A percentile compares a stretch with the other conserved stretches of the same genome.
phyloP scores from a whole-genome alignment of 2,329 filamentous ascomycete species.

The Alternaria sp. region DNA sequence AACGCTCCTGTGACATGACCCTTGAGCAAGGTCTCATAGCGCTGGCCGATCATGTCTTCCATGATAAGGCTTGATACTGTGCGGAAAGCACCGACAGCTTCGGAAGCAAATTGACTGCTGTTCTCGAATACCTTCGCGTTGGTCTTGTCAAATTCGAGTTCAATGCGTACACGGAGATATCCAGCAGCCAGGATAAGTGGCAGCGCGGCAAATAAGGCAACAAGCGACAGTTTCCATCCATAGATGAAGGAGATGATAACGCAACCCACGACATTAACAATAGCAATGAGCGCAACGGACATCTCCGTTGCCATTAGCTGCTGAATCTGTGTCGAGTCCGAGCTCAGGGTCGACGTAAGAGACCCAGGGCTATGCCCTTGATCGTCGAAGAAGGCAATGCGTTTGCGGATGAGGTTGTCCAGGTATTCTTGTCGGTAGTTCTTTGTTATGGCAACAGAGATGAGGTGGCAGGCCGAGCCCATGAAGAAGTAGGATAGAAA shows the following conservation, averaged over 20 bases:
- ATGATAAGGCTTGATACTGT: constrained; percentile 75
- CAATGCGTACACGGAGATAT: constrained; percentile 61
- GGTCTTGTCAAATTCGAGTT: constrained; percentile 72
- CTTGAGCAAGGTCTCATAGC: constrained; percentile 66
- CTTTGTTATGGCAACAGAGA: constrained; percentile 54
- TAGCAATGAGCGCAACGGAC: constrained; percentile 64
- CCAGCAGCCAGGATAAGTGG: constrained; percentile 59
- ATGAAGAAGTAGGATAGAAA: constrained; percentile 62
- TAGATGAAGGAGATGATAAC: constrained; percentile 72
- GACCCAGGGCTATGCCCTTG: constrained; percentile 67
- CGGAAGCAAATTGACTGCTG: constrained; percentile 76
- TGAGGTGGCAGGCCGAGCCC: constrained; percentile 42
- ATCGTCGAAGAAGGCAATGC: constrained; percentile 66
- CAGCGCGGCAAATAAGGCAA: constrained; percentile 66
- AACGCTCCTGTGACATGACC: constrained; percentile 67
- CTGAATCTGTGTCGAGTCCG: constrained; percentile 66
- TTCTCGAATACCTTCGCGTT: constrained; percentile 72
- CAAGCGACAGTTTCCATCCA: constrained; percentile 77
- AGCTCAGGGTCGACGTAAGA: constrained; percentile 62
- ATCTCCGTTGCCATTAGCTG: constrained; percentile 69
- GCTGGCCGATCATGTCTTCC: constrained; percentile 67
- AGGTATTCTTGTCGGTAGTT: constrained; percentile 67
- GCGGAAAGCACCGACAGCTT: constrained; percentile 75
- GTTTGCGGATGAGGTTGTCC: constrained; percentile 64
- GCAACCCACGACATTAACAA: constrained; percentile 70